Evolutionary conservation across 169 alveolate species (phyloP), one percentile per base, ranked within the genome.

Genomic region (Fabrea salina): DNA sequence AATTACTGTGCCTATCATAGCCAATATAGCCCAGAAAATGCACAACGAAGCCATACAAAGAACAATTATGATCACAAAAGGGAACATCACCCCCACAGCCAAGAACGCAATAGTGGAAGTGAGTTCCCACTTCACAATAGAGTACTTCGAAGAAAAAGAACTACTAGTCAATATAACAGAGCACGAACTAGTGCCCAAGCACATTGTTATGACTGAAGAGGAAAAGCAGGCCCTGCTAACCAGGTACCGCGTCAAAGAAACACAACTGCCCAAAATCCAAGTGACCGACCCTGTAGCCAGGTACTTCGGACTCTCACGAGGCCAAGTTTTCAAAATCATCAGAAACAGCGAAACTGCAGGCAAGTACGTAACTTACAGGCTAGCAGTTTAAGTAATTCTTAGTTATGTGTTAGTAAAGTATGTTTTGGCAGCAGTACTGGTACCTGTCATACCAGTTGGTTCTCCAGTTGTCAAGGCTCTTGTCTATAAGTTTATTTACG

Each of bases 331-430:
- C 76, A 98, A 98, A 87, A 97, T 98, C 70, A 95, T 97, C 50
- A 90, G 99, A 66, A 98, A 98, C 25, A 90, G 98, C 57, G 99
- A 98, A 83, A 97, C 99, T n/a, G 99, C 99, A 2, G 99, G 99
- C n/a, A 89, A 98, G 86, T 98, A 97, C 86, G 98, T 97, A 71
- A 98, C 99, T 19, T 98, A 96, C 78, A 89, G 99, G 71, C 91
- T 97, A 37, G 97, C 91, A 27, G 92, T 92, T 57, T 94, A 76
- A 59, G 30, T 35, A 22, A 64, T 7, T 25, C 19, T 51, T 51
- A 51, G 27, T 51, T 51, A 44, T n/a, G n/a, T n/a, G n/a, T n/a
- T 51, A 51, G 27, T 51, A 51, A 5, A 51, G 27, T 5, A 80
- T 80, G 39, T 74, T 79, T 70, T 80, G 81, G 40, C 71, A 58